Conservation (phyloP, 2,329 filamentous ascomycete species). For the Periglandula ipomoeae region DNA sequence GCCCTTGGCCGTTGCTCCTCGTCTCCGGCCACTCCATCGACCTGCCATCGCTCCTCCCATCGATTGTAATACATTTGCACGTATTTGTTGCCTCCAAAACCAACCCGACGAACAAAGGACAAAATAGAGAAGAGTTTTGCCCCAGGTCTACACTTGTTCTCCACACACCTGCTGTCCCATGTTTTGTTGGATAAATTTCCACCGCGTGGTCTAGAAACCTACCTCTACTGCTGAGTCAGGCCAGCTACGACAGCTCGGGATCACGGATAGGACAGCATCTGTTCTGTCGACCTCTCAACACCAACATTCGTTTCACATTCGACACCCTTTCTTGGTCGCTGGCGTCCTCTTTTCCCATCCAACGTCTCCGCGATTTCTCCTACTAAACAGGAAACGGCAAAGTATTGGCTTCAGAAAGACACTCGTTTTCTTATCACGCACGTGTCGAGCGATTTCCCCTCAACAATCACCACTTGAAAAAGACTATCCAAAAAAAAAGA, state of each 20-base stretch:
- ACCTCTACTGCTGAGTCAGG: slow-evolving; percentile 19
- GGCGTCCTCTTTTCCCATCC: slow-evolving; percentile 42
- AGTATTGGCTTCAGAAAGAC: neutral
- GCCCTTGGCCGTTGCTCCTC: slow-evolving; percentile 10
- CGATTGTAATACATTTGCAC: slow-evolving; percentile 19
- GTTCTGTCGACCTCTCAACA: slow-evolving; percentile 15
- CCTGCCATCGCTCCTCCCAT: slow-evolving; percentile 15
- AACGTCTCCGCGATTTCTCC: slow-evolving; percentile 18
- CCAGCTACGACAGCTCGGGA: neutral
- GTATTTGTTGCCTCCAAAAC: neutral
- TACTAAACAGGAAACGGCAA: neutral
- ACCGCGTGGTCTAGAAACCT: slow-evolving; percentile 24
- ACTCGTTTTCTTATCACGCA: neutral
- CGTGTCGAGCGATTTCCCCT: neutral
- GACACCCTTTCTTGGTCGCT: slow-evolving; percentile 37
- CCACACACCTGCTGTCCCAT: slow-evolving; percentile 15
- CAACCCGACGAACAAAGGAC: neutral
- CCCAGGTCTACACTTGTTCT: no score
- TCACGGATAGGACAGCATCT: neutral
- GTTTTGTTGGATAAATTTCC: slow-evolving; percentile 19
- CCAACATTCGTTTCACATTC: slow-evolving; percentile 27
- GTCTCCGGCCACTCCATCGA: slow-evolving; percentile 14
- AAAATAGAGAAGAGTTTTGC: neutral
- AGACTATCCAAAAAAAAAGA: neutral
- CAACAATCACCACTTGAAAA: no score